A percentile compares a stretch with the other conserved stretches of the same genome.
Evolutionary conservation across 306 rosid species (phyloP).

Genomic region (Gastrolobium villosum): DNA sequence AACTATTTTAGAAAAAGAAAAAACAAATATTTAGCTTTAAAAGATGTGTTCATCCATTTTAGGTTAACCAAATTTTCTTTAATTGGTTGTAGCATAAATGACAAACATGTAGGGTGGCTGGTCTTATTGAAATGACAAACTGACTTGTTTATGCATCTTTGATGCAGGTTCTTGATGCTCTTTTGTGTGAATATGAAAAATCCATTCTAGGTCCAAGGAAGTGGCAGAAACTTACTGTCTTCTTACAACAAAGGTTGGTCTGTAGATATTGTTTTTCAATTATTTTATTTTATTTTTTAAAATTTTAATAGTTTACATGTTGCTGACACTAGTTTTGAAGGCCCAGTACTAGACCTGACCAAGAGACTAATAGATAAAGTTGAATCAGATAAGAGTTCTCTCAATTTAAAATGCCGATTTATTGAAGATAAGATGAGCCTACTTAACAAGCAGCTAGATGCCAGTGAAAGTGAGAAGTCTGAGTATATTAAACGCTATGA

Average conservation of each 20-base stretch:
- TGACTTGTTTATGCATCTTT: slow-evolving; percentile 37
- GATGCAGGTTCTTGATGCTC: slow-evolving; percentile 79
- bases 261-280: background rate
- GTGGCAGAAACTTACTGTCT: slow-evolving; percentile 77
- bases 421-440: slow-evolving; percentile 71
- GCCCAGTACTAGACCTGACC: slow-evolving; percentile 71
- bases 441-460: slow-evolving; percentile 74
- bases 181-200: slow-evolving; percentile 74
- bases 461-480: slow-evolving; percentile 70
- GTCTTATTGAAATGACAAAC: slow-evolving; percentile 19
- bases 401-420: slow-evolving; percentile 67
- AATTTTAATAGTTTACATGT: slow-evolving; percentile 27
- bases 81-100: background rate
- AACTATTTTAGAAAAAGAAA: background rate
- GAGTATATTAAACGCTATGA: slow-evolving; percentile 80
- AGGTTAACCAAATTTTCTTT: background rate
- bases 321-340: slow-evolving; percentile 69
- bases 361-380: slow-evolving; percentile 69
- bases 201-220: slow-evolving; percentile 79
- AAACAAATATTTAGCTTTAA: slow-evolving; percentile 12
- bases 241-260: slow-evolving; percentile 76
- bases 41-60: slow-evolving; percentile 5
- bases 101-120: background rate
- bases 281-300: background rate
- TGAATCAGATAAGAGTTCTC: slow-evolving; percentile 73